These are phyloP conservation scores for Juglanconis juglandina DNA, from an alignment of 2,329 filamentous ascomycete species.

Conservation along the genomic window DNA sequence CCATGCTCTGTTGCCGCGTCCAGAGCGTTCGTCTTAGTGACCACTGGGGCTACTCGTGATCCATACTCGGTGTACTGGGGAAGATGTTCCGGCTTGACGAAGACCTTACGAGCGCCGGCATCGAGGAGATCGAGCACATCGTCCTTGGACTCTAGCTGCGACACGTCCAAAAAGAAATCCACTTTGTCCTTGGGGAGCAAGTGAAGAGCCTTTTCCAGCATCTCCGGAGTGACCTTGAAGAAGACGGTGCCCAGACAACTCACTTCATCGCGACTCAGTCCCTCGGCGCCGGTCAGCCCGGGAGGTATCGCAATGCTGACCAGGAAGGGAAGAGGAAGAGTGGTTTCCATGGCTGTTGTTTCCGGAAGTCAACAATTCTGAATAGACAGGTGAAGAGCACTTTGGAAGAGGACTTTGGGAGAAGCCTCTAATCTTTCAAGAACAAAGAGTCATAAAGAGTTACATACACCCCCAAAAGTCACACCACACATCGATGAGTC, in stretches of 20 bases:
- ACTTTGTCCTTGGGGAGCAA: constrained; percentile 49
- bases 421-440: background rate
- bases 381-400: background rate
- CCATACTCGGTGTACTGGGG: constrained; percentile 54
- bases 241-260: constrained; percentile 58
- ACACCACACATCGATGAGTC: constrained; percentile 16
- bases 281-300: constrained; percentile 43
- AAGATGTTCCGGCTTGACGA: constrained; percentile 71
- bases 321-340: constrained; percentile 61
- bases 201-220: constrained; percentile 39
- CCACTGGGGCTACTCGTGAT: constrained; percentile 51
- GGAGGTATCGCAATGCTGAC: constrained; percentile 53
- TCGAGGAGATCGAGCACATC: constrained; percentile 80
- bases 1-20: constrained; percentile 40
- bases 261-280: constrained; percentile 55
- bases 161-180: constrained; percentile 71
- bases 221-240: constrained; percentile 45
- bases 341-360: constrained; percentile 56
- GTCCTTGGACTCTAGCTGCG: constrained; percentile 62
- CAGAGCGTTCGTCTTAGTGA: constrained; percentile 31
- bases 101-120: constrained; percentile 78
- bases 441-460: background rate
- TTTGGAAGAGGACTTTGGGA: background rate
- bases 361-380: background rate
- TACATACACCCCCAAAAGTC: constrained; percentile 2